Base-by-base conservation (phyloP, 1,284 basidiomycete genomes). In the Inonotus hispidus region DNA sequence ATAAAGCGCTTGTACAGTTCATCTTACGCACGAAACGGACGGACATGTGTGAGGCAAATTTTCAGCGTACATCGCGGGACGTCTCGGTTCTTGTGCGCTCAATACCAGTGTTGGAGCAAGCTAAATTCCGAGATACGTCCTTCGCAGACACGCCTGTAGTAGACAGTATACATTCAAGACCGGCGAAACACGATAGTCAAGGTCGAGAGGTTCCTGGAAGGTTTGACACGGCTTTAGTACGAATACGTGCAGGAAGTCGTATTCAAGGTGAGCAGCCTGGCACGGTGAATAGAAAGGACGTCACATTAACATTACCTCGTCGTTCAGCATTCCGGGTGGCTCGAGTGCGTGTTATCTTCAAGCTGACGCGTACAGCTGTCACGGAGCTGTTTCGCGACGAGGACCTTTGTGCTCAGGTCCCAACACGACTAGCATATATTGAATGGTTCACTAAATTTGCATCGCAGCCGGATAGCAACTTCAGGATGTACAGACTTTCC, bases 401-500 rank as follows among this genome's bases (percentile, higher is more conserved):
- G 4, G 21, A 5, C 8, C 19, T 54, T 13, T 35, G 25, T 7
- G 53, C 4, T 16, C 6, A 23, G 4, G 21, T 41, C 5, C 53
- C 53, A 6, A 11, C 25, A n/a, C 53, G 69, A 49, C 65, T 74
- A 3, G 73, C 68, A 0, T 74, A 73, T 54, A 59, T 74, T 10
- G 71, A 74, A 56, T 74, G 72, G 72, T 73, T 69, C 59, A 65
- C 68, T 1, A 49, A 38, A 35, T 32, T 52, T 45, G 21, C 19
- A 4, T 21, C 57, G n/a, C 29, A 14, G 7, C 55, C 39, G 3
- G 39, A 57, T 57, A 45, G n/a, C 27, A 46, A 35, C 39, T 57
- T 13, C 14, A n/a, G n/a, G n/a, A n/a, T n/a, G n/a, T n/a, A n/a
- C n/a, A n/a, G n/a, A n/a, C n/a, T n/a, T n/a, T n/a, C 23, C 16